Base-by-base conservation (phyloP, 129 eudicot species). In the Artemisia annua region DNA sequence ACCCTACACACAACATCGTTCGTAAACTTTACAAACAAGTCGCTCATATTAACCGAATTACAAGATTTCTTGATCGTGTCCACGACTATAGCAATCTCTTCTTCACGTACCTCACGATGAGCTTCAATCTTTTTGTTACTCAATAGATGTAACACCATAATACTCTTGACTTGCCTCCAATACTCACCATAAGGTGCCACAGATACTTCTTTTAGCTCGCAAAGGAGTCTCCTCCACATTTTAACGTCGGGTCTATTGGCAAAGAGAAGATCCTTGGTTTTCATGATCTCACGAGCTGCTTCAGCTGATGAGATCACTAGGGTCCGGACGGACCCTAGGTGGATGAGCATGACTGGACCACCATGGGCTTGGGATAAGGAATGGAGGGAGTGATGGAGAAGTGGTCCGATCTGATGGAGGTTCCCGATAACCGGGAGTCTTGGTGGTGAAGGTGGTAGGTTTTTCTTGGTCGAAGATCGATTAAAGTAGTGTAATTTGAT, bases 381-480 rank as follows among this genome's bases (percentile, higher is more conserved):
- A 3, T 80, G 79, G 69, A 92, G 88, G 4, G 89, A 72, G 50
- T 56, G 87, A 81, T 92, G 90, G 51, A 88, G 86, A 49, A 48
- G 61, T 4, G 32, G 51, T 15, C 93, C 87, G 3, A 91, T 64
- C 14, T 85, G 90, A 76, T 85, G 96, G 73, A 91, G 69, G 78
- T 88, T 87, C 15, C 97, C 96, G n/a, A 91, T 78, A 24, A 88
- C 48, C 13, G 97, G 96, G 1, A 91, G 79, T 83, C 63, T 83
- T 72, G 59, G 70, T 26, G 92, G 97, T 22, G 92, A 88, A 14
- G 97, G 97, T 59, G 97, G 97, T 53, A 71, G 80, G 51, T 66
- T 78, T 76, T 82, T 73, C 18, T 53, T 67, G 30, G 52, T 24
- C 20, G 77, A 20, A 11, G 75, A 16, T 68, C 26, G 49, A 19